Conservation (phyloP, 495 filamentous ascomycete species). For the Viridothelium virens region DNA sequence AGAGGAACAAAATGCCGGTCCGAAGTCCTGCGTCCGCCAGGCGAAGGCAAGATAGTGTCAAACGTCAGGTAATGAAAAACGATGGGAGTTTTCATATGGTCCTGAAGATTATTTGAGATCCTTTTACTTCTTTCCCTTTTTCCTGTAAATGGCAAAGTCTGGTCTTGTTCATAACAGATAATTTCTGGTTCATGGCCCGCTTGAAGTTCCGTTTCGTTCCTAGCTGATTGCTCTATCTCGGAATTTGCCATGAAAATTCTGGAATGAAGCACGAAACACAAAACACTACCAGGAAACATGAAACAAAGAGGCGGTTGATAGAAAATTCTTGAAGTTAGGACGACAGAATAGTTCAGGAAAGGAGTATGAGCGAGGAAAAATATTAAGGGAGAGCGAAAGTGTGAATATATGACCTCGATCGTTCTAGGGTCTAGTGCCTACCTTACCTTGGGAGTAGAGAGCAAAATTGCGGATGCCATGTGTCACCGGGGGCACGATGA, state of each 20-base stretch:
- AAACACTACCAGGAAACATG: no score
- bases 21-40: conserved; percentile 41
- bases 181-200: not conserved
- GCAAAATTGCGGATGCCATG: no score
- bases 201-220: not conserved
- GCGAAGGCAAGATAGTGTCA: conserved; percentile 55
- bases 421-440: no score
- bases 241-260: not conserved
- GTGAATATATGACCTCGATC: no score
- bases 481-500: no score
- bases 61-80: conserved; percentile 66
- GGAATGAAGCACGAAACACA: not conserved
- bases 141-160: not conserved
- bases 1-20: conserved; percentile 27
- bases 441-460: no score
- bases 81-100: conserved; percentile 34
- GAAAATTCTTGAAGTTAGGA: not conserved
- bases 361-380: no score
- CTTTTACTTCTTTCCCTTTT: conserved; percentile 18
- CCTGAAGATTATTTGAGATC: conserved; percentile 7
- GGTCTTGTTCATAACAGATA: not conserved
- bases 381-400: no score
- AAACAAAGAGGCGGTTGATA: not conserved
- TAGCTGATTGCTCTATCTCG: not conserved
- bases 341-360: not conserved